A percentile compares a stretch with the other conserved stretches of the same genome.
Evolutionary conservation across 139 green algal species (phyloP).

Genomic region (Nannochloris sp.): DNA sequence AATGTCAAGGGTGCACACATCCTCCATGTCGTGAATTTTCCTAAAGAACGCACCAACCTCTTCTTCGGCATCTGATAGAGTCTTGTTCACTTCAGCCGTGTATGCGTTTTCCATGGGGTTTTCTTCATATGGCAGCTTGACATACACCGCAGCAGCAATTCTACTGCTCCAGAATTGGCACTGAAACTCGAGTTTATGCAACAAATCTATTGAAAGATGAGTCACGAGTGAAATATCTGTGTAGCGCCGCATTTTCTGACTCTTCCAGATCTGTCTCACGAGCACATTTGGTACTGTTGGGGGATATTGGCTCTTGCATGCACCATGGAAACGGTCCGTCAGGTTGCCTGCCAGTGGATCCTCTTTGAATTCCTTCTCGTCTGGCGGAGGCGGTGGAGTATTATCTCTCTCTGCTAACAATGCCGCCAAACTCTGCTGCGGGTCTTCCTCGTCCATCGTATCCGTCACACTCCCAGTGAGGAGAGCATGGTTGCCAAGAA

Average conservation of each 20-base stretch:
- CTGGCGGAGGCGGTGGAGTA: not conserved
- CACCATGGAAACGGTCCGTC: conserved; percentile 1
- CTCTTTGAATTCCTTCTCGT: not conserved
- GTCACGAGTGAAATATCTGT: conserved; percentile 28
- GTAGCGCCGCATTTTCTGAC: conserved; percentile 8
- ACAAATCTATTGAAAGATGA: conserved; percentile 22
- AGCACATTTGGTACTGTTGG: conserved; percentile 17
- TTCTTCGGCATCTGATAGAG: conserved; percentile 1
- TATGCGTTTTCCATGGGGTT: not conserved
- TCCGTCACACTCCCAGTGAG: not conserved
- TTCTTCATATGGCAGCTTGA: conserved; percentile 7
- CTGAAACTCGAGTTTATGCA: conserved; percentile 21
- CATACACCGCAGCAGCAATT: conserved; percentile 21
- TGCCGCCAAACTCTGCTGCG: not conserved
- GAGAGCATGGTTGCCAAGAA: not conserved
- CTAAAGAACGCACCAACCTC: conserved; percentile 17
- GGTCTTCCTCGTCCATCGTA: not conserved
- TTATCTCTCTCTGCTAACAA: not conserved
- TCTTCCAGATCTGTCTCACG: conserved; percentile 19
- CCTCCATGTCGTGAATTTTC: conserved; percentile 6
- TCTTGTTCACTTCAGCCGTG: not conserved
- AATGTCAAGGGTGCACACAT: conserved; percentile 25
- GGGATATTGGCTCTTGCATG: conserved; percentile 5
- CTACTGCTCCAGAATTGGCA: conserved; percentile 18
- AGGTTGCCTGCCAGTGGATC: conserved; percentile 8